Evolutionary conservation across 306 rosid genomes (phyloP).

Genomic region (Lupinus albus): DNA sequence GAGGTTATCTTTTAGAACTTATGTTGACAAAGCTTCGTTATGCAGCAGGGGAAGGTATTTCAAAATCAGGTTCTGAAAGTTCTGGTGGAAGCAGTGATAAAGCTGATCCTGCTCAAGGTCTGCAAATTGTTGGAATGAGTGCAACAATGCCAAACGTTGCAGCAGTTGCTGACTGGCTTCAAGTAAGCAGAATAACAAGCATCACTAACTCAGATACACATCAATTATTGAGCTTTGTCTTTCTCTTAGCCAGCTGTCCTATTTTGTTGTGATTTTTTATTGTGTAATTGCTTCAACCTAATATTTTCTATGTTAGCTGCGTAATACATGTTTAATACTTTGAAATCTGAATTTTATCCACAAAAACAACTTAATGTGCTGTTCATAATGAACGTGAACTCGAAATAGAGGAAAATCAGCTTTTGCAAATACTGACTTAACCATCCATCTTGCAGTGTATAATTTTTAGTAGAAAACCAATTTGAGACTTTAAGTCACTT

Average conservation of each 20-base stretch:
- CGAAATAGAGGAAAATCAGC: neutral
- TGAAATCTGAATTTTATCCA: conserved; percentile 18
- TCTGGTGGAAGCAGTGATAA: conserved; percentile 84
- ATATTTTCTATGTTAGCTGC: conserved; percentile 12
- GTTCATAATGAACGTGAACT: conserved; percentile 2
- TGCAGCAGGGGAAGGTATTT: conserved; percentile 94
- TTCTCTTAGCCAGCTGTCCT: conserved; percentile 26
- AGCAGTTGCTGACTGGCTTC: conserved; percentile 98
- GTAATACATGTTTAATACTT: conserved; percentile 21
- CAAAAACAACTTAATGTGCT: neutral
- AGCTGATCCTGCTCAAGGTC: conserved; percentile 83
- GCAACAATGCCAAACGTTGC: conserved; percentile 99
- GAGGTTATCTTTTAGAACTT: conserved; percentile 97
- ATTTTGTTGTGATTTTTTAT: conserved; percentile 29
- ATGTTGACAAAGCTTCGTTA: conserved; percentile 96
- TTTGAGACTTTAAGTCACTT: neutral
- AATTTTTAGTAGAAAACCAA: conserved; percentile 1
- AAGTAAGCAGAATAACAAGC: conserved; percentile 57
- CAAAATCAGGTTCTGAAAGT: conserved; percentile 82
- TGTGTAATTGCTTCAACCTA: conserved; percentile 15
- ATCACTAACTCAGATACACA: conserved; percentile 1
- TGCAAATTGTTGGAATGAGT: conserved; percentile 99
- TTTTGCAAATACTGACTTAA: conserved; percentile 6
- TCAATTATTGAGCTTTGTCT: conserved; percentile 12
- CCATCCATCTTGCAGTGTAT: neutral